Percentiles rank a stretch among this genome's conserved stretches.
phyloP scores from a whole-genome alignment of 805 yeast species.

The Candida wancherniae region DNA sequence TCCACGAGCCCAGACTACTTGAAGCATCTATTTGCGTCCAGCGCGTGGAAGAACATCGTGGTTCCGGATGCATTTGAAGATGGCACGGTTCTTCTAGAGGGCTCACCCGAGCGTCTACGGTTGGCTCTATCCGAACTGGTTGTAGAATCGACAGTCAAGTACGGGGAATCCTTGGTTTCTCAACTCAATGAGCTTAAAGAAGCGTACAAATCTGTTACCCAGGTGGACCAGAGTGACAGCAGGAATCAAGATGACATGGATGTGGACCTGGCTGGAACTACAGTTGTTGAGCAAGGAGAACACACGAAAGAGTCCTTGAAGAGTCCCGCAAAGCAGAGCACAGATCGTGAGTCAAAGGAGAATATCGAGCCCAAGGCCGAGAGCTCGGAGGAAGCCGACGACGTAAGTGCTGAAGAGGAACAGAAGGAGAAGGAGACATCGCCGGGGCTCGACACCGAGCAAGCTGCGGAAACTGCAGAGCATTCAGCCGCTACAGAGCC shows the following conservation, averaged over 20 bases:
- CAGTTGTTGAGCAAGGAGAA: no score
- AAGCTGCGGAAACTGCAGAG: no score
- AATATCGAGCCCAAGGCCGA: no score
- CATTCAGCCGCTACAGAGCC: no score
- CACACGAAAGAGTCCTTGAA: neutral
- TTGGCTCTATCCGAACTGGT: slow-evolving; percentile 8
- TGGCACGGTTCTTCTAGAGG: slow-evolving; percentile 5
- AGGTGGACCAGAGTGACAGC: neutral
- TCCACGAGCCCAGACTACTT: no score
- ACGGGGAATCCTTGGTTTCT: slow-evolving; percentile 6
- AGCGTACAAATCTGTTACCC: neutral
- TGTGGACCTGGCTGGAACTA: neutral
- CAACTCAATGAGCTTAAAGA: slow-evolving; percentile 10
- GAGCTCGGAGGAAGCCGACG: neutral
- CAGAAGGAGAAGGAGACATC: slow-evolving; percentile 7
- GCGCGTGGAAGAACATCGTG: slow-evolving; percentile 4
- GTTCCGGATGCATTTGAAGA: slow-evolving; percentile 1
- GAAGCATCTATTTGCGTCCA: no score
- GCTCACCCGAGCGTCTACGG: slow-evolving; percentile 4
- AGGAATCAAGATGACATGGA: neutral
- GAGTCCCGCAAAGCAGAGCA: no score
- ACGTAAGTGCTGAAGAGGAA: slow-evolving; percentile 5
- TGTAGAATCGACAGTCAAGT: slow-evolving; percentile 12
- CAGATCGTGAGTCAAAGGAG: no score
- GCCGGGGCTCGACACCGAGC: neutral